Conservation (phyloP, 208 protist genomes). For the Leishmania arabica region DNA sequence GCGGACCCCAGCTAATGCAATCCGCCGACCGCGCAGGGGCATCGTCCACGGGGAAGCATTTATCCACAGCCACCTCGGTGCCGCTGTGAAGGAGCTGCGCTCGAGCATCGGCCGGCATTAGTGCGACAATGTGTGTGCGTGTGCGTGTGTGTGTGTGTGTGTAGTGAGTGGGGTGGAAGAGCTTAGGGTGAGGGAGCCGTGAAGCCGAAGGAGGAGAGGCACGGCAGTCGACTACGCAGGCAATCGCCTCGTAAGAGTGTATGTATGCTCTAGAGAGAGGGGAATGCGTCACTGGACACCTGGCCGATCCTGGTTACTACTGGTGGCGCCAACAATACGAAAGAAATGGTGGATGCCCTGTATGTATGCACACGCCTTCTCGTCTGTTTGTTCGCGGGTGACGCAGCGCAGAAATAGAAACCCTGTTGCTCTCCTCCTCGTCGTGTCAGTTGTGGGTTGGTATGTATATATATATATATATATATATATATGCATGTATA, state of each 20-base stretch:
- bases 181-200: neutral
- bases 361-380: neutral
- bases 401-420: neutral
- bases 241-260: neutral
- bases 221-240: neutral
- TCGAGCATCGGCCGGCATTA: neutral
- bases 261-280: neutral
- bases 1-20: constrained; percentile 68
- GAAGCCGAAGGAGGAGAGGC: neutral
- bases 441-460: neutral
- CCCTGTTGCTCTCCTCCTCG: neutral
- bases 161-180: neutral
- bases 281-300: neutral
- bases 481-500: neutral
- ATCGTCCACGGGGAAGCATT: constrained; percentile 50
- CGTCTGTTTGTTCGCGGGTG: neutral
- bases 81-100: constrained; percentile 1
- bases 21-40: constrained; percentile 43
- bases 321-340: neutral
- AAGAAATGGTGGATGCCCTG: neutral
- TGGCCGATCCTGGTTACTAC: too few species aligned
- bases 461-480: neutral
- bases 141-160: neutral
- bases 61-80: constrained; percentile 22
- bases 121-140: neutral